Conservation (phyloP, 140 eudicot genomes). For the Flaveria floridana region DNA sequence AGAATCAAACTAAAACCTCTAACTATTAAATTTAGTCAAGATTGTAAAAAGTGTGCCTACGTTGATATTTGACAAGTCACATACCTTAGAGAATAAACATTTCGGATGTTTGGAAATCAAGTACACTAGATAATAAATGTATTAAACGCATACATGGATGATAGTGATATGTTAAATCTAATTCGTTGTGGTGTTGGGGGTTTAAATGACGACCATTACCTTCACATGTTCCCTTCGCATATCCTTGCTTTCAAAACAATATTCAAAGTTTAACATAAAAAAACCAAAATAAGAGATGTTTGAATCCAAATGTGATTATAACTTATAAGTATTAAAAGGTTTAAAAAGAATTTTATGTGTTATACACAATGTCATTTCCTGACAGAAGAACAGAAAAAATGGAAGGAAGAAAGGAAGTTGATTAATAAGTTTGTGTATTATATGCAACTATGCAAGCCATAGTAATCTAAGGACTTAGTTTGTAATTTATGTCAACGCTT, state of each 20-base stretch:
- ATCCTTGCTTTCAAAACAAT: no score
- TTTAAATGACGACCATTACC: no score
- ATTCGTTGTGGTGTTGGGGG: no score
- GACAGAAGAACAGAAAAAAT: not conserved
- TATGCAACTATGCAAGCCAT: slow-evolving; percentile 4
- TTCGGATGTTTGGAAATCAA: no score
- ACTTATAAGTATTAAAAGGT: not conserved
- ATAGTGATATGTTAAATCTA: no score
- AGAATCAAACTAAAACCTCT: not conserved
- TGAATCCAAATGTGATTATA: no score
- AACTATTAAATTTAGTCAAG: not conserved
- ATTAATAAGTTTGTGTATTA: not conserved
- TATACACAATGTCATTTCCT: not conserved
- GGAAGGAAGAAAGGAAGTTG: not conserved
- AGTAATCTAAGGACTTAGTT: not conserved
- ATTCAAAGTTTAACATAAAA: no score
- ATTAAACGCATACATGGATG: no score
- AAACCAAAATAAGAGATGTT: not conserved
- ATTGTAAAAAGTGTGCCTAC: no score
- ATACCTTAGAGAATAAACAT: no score
- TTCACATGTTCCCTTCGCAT: no score
- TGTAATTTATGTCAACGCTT: not conserved
- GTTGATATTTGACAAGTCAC: not conserved
- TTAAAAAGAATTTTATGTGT: not conserved
- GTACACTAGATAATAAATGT: no score